Conservation (phyloP, 176 grass and related monocot species). For the Musa beccarii region DNA sequence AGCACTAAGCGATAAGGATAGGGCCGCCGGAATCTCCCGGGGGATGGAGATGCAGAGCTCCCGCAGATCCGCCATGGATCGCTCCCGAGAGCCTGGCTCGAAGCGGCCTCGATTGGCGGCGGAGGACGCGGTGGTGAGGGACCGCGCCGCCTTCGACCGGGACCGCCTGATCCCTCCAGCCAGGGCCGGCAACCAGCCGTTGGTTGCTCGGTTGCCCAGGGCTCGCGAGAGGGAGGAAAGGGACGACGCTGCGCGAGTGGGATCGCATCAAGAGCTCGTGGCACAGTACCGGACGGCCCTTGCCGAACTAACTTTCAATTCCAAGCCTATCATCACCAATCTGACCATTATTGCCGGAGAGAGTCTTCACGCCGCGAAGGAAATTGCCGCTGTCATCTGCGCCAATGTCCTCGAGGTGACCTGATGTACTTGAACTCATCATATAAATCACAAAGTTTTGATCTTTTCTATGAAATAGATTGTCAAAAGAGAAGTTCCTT, state of each 20-base stretch:
- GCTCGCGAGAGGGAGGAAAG: slow-evolving; percentile 10
- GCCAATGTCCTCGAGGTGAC: slow-evolving; percentile 95
- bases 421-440: slow-evolving; percentile 13
- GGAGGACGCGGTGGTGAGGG: slow-evolving; percentile 14
- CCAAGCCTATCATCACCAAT: slow-evolving; percentile 98
- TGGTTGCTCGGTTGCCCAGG: neutral
- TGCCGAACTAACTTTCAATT: slow-evolving; percentile 94
- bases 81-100: slow-evolving; percentile 32
- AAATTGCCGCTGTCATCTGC: slow-evolving; percentile 69
- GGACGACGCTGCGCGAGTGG: slow-evolving; percentile 7
- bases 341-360: slow-evolving; percentile 98
- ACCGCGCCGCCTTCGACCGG: slow-evolving; percentile 7
- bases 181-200: neutral
- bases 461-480: neutral
- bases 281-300: slow-evolving; percentile 84
- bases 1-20: neutral
- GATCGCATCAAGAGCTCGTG: slow-evolving; percentile 57
- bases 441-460: slow-evolving; percentile 1
- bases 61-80: slow-evolving; percentile 58
- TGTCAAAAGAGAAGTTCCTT: neutral
- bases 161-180: slow-evolving; percentile 1
- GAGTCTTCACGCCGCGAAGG: slow-evolving; percentile 78
- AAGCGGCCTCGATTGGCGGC: slow-evolving; percentile 62
- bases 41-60: slow-evolving; percentile 13
- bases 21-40: neutral